Evolutionary conservation across 805 yeast species (phyloP).

Genomic region (Tetrapisispora phaffii): DNA sequence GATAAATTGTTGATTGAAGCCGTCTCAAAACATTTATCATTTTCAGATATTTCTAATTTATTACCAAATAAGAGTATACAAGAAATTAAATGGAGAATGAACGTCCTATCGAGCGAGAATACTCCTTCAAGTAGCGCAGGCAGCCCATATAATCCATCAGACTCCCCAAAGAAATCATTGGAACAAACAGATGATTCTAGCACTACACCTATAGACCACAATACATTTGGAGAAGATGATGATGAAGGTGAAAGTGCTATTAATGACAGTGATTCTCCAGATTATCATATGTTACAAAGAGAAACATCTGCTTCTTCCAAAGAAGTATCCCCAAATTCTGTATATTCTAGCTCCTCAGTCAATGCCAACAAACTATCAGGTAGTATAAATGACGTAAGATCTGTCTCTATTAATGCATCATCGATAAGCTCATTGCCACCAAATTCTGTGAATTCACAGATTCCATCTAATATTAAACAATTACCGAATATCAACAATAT

Average conservation of each 20-base stretch:
- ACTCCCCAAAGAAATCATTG: constrained; percentile 3
- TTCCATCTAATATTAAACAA: constrained; percentile 2
- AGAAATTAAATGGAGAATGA: constrained; percentile 57
- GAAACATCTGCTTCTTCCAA: constrained; percentile 8
- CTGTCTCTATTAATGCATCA: background rate
- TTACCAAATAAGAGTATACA: constrained; percentile 63
- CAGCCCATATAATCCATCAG: constrained; percentile 12
- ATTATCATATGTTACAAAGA: background rate
- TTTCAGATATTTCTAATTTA: constrained; percentile 64
- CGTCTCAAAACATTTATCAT: constrained; percentile 49
- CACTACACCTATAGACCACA: constrained; percentile 2
- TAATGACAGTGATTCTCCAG: constrained; percentile 8
- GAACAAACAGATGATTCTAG: background rate
- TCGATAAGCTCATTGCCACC: constrained; percentile 1
- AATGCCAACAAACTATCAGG: background rate
- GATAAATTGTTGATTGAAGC: constrained; percentile 53
- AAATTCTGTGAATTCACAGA: constrained; percentile 1
- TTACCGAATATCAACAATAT: constrained; percentile 17
- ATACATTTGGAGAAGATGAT: constrained; percentile 3
- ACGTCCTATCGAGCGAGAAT: constrained; percentile 20
- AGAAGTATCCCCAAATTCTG: constrained; percentile 14
- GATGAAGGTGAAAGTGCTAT: constrained; percentile 3
- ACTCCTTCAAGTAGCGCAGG: constrained; percentile 6
- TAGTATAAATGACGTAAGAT: background rate
- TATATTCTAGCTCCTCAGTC: constrained; percentile 5